Percentiles rank a stretch among this genome's conserved stretches.
These are phyloP conservation scores for Brettanomyces sp. DNA, from an alignment of 805 yeast species.

Conservation along the genomic window DNA sequence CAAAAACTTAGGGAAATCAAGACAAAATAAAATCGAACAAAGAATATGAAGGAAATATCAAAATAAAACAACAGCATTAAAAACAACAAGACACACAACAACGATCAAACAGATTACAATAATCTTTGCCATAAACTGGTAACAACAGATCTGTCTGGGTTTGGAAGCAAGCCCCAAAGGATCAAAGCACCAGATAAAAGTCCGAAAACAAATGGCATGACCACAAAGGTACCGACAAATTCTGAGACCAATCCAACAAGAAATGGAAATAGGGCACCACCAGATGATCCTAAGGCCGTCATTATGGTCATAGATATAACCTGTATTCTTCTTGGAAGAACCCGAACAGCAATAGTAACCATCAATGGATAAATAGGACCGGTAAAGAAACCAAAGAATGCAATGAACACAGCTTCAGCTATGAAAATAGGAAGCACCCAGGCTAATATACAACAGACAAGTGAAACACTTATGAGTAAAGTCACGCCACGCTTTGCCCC, in stretches of 20 bases:
- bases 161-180: slow-evolving; percentile 36
- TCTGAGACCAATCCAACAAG: slow-evolving; percentile 41
- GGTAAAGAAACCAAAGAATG: slow-evolving; percentile 47
- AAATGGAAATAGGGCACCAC: slow-evolving; percentile 51
- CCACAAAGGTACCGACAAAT: slow-evolving; percentile 35
- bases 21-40: not conserved
- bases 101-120: slow-evolving; percentile 4
- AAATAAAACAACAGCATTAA: not conserved
- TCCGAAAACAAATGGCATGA: slow-evolving; percentile 37
- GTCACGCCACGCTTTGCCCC: slow-evolving; percentile 39
- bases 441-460: slow-evolving; percentile 30
- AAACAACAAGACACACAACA: too few relatives aligned
- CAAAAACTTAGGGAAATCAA: too few relatives aligned
- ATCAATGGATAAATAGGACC: slow-evolving; percentile 61
- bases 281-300: slow-evolving; percentile 48
- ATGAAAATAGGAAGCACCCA: slow-evolving; percentile 40
- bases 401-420: slow-evolving; percentile 37
- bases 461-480: slow-evolving; percentile 25
- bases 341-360: slow-evolving; percentile 33
- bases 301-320: slow-evolving; percentile 39
- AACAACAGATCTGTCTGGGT: slow-evolving; percentile 27
- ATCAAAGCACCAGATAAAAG: slow-evolving; percentile 26
- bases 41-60: not conserved
- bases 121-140: slow-evolving; percentile 18
- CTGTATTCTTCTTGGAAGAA: slow-evolving; percentile 43